These are phyloP conservation scores for Penicillium glabrum DNA, from an alignment of 2,329 filamentous ascomycete genomes.

Conservation along the genomic window DNA sequence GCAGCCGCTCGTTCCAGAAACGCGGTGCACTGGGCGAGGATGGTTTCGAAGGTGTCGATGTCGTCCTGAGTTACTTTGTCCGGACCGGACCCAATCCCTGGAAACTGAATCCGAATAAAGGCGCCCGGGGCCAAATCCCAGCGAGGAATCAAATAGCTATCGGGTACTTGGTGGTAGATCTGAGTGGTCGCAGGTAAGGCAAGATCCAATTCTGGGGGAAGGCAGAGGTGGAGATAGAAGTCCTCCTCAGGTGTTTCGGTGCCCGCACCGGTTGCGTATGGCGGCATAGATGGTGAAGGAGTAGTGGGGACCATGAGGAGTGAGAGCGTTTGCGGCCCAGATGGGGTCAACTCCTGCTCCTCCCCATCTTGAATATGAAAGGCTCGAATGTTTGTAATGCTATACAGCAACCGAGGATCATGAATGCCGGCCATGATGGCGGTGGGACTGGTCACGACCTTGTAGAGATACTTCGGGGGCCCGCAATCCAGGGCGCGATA, in stretches of 20 bases:
- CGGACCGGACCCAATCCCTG: slow-evolving; percentile 65
- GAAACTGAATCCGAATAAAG: slow-evolving; percentile 93
- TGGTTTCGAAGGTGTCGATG: slow-evolving; percentile 94
- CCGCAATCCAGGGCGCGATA: slow-evolving; percentile 14
- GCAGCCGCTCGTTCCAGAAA: slow-evolving; percentile 82
- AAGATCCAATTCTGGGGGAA: slow-evolving; percentile 91
- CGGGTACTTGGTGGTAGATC: slow-evolving; percentile 92
- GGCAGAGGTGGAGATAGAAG: slow-evolving; percentile 93
- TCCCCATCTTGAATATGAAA: slow-evolving; percentile 88
- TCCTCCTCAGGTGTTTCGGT: slow-evolving; percentile 70
- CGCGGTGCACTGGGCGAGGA: slow-evolving; percentile 94
- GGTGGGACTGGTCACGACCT: not conserved
- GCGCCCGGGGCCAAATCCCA: slow-evolving; percentile 92
- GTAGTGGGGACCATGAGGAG: slow-evolving; percentile 94
- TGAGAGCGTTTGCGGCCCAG: slow-evolving; percentile 86
- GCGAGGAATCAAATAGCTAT: slow-evolving; percentile 88
- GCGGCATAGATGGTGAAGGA: slow-evolving; percentile 60
- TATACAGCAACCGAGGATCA: slow-evolving; percentile 43
- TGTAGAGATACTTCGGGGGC: not conserved
- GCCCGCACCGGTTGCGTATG: slow-evolving; percentile 52
- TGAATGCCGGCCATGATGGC: slow-evolving; percentile 29
- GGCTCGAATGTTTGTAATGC: slow-evolving; percentile 78
- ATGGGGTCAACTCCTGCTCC: slow-evolving; percentile 77
- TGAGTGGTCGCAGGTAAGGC: slow-evolving; percentile 93
- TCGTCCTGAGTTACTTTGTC: slow-evolving; percentile 77